Conservation (phyloP, 2,329 filamentous ascomycete species). For the Calonectria ilicicola region DNA sequence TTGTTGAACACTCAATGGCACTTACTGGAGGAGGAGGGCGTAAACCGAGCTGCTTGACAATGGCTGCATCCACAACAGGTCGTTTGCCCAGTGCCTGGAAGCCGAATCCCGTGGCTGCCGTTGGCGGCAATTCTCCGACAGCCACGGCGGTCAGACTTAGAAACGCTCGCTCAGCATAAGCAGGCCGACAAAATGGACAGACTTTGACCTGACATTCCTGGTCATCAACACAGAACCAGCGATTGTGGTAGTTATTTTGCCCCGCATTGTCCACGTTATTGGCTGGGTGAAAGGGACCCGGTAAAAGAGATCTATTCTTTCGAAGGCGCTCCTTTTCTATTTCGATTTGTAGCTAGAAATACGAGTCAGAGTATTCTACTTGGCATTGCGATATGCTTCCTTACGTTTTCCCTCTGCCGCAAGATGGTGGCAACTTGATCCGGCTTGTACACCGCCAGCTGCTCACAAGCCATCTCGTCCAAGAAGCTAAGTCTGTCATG, state of each 20-base stretch:
- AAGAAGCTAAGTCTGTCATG: conserved; percentile 59
- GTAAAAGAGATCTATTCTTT: conserved; percentile 38
- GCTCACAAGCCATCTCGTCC: conserved; percentile 55
- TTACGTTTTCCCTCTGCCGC: conserved; percentile 63
- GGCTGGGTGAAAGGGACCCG: conserved; percentile 29
- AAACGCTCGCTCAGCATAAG: conserved; percentile 56
- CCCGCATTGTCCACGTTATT: conserved; percentile 29
- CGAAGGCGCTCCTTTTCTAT: conserved; percentile 45
- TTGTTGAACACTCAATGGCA: not conserved
- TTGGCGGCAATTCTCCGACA: conserved; percentile 62
- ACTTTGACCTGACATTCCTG: conserved; percentile 64
- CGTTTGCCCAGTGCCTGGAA: conserved; percentile 59
- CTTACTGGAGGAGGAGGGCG: conserved; percentile 52
- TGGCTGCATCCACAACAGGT: conserved; percentile 55
- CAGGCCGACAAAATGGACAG: conserved; percentile 63
- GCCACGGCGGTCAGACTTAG: conserved; percentile 63
- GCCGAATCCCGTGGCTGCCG: conserved; percentile 63
- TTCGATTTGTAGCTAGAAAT: conserved; percentile 35
- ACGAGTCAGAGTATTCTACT: conserved; percentile 15
- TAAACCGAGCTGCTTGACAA: conserved; percentile 56
- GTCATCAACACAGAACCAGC: conserved; percentile 52
- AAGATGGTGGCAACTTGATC: conserved; percentile 61
- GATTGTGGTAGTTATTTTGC: conserved; percentile 41
- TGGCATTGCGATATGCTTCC: conserved; percentile 7
- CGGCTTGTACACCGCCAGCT: conserved; percentile 59